Base-by-base conservation (phyloP, 2,329 filamentous ascomycete genomes). In the Pleoardoris graminearum region DNA sequence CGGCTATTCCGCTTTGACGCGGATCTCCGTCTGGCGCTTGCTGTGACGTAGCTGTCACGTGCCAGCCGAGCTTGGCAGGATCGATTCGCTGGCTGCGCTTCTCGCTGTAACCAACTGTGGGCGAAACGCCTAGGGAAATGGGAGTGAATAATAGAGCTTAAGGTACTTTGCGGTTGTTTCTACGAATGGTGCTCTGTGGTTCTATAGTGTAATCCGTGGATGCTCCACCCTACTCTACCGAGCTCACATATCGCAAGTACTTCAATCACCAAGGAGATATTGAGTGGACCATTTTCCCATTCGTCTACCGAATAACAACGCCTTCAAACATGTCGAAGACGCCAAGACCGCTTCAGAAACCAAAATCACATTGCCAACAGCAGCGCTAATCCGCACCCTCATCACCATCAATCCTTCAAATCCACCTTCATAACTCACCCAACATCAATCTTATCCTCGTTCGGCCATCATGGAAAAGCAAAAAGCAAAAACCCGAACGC, bases 41-140 rank as follows among this genome's bases (percentile, higher is more conserved):
- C 54, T 53, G 54, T 57, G 54, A 57, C 54, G 54, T 53, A 48
- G n/a, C 39, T 43, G 42, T 53, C 54, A 53, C 54, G 50, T 53
- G 50, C n/a, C 2, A 21, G 8, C 11, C 25, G 4, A 36, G 16
- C 45, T 45, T 45, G 48, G 48, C 33, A 41, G 30, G 38, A 39
- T 32, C 25, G 45, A 48, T 42, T 50, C 22, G 53, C 41, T 49
- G n/a, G 23, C 41, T 7, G 3, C 16, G 25, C 7, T 30, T 8
- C 30, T 4, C 30, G 30, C 10, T 32, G 30, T 3, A 32, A 12
- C 10, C 10, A 4, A 14, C 30, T 12, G n/a, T 12, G 10, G 30
- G n/a, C 30, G 10, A 32, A 32, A 32, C 30, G 30, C 10, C n/a
- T 14, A 12, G n/a, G 10, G 10, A 32, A 14, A 32, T 5, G 30